Base-by-base conservation (phyloP, 1,139 yeast species). In the Debaryomyces udenii region DNA sequence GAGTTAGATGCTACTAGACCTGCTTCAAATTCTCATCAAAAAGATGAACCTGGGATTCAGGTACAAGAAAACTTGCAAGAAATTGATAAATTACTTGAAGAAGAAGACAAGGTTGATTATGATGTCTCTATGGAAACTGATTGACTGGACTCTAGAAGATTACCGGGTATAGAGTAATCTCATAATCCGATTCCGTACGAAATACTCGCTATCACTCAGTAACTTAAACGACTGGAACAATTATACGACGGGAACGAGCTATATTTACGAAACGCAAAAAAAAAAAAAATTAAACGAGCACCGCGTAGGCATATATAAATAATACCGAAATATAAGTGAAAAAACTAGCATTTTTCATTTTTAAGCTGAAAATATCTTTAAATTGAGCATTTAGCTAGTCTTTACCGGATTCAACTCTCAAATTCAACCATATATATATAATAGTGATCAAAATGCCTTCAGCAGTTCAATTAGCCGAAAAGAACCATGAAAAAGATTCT, bases 401-500 rank as follows among this genome's bases (percentile, higher is more conserved):
- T 20, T 20, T 20, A 26, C 28, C 14, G 5, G 28, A 26, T 11
- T 26, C 28, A n/a, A 26, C 28, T 36, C 13, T 27, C 13, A 14
- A 36, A 28, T 27, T 31, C 32, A 27, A 27, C 33, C 13, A 27
- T 26, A 24, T 13, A 31, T 7, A 31, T 31, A 15, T 11, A 29
- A 35, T 22, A 30, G n/a, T n/a, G 24, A 17, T 14, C 20, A 28
- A 37, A 17, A 40, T 27, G 33, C 53, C 52, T 53, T 31, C 47
- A 38, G 31, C 45, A n/a, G 44, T 48, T 33, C 44, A 48, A 45
- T 52, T 59, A 43, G 59, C 61, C 31, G 52, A 56, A 46, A 77
- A 75, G 58, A 64, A 78, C 49, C 72, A 65, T 55, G 64, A 64
- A 30, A 66, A 72, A 53, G 84, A 79, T 59, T 68, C 73, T 58